Evolutionary conservation across 257 asterid species (phyloP).

Genomic region (Nicotiana attenuata): DNA sequence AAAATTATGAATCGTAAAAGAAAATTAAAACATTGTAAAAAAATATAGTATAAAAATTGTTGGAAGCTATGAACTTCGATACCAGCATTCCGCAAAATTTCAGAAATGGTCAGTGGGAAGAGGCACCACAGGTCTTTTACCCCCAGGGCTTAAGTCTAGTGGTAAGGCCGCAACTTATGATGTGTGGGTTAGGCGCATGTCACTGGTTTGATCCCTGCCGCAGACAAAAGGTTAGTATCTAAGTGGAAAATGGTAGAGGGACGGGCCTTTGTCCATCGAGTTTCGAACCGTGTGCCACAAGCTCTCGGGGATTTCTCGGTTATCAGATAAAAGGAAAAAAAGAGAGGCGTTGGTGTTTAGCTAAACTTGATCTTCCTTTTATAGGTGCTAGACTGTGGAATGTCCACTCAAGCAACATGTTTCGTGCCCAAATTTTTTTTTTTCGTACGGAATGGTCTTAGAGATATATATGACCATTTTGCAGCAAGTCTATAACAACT

Average conservation of each 20-base stretch:
- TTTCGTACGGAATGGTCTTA: background rate
- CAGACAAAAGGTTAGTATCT: background rate
- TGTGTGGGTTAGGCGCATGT: background rate
- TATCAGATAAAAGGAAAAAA: background rate
- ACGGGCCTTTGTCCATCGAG: background rate
- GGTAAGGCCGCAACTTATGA: background rate
- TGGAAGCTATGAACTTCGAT: background rate
- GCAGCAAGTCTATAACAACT: background rate
- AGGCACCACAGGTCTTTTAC: background rate
- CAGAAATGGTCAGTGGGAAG: no score
- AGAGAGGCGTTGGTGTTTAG: background rate
- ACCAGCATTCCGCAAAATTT: background rate
- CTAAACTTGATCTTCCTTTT: background rate
- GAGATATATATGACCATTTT: background rate
- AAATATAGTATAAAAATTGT: background rate
- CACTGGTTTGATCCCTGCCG: background rate
- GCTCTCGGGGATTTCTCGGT: background rate
- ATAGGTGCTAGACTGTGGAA: background rate
- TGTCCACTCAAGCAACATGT: background rate
- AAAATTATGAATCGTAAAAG: background rate
- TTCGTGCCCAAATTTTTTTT: background rate
- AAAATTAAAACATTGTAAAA: background rate
- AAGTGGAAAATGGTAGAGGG: background rate
- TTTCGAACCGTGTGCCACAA: background rate
- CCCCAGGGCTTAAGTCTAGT: background rate